These are phyloP conservation scores for Sphaerulina populicola DNA, from an alignment of 2,329 filamentous ascomycete genomes.

Conservation along the genomic window DNA sequence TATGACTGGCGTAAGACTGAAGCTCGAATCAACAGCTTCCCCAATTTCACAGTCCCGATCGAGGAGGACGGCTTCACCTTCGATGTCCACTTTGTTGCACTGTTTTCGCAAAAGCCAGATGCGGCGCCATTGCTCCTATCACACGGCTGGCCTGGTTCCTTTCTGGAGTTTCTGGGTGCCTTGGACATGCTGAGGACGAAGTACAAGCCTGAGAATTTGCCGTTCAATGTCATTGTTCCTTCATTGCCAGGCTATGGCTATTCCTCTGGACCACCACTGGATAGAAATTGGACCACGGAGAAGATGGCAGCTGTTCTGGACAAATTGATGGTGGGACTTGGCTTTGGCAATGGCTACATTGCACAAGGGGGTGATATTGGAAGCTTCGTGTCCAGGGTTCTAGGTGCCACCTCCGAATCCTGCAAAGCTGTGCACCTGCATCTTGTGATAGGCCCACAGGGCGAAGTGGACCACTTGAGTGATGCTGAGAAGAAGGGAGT, in stretches of 20 bases:
- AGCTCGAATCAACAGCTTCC: conserved; percentile 42
- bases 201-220: conserved; percentile 45
- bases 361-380: conserved; percentile 53
- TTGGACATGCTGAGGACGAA: conserved; percentile 41
- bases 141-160: conserved; percentile 50
- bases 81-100: conserved; percentile 46
- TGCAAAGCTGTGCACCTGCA: conserved; percentile 40
- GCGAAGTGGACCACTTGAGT: conserved; percentile 12
- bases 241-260: conserved; percentile 49
- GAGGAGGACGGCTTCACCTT: conserved; percentile 34
- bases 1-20: conserved; percentile 45
- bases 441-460: conserved; percentile 18
- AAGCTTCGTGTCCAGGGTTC: conserved; percentile 37
- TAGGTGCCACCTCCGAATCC: conserved; percentile 38
- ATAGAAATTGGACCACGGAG: conserved; percentile 37
- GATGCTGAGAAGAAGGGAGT: conserved; percentile 22
- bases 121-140: conserved; percentile 44
- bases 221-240: conserved; percentile 51
- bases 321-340: conserved; percentile 46
- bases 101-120: conserved; percentile 40
- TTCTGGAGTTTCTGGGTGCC: conserved; percentile 50
- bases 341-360: conserved; percentile 47
- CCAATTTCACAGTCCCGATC: conserved; percentile 43
- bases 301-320: conserved; percentile 43
- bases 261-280: conserved; percentile 42